These are phyloP conservation scores for Aspergillus leporis DNA, from an alignment of 495 filamentous ascomycete genomes.

Conservation along the genomic window DNA sequence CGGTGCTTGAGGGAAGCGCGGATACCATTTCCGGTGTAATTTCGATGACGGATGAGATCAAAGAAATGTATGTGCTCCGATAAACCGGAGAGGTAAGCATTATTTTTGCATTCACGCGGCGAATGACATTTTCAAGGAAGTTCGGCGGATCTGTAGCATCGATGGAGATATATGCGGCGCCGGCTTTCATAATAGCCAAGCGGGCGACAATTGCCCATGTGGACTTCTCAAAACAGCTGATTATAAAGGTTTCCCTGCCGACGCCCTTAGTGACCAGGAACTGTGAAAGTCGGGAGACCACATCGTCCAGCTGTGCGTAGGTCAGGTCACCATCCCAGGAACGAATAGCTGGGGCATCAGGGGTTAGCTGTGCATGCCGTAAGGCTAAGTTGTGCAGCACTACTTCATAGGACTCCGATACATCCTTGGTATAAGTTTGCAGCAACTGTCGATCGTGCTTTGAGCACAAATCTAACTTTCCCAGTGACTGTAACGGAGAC, in stretches of 20 bases:
- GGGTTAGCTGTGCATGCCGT: not conserved
- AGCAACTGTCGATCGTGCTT: too few species aligned
- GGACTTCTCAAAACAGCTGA: slow-evolving; percentile 32
- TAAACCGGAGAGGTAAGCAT: slow-evolving; percentile 18
- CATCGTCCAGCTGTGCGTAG: slow-evolving; percentile 29
- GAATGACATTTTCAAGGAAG: slow-evolving; percentile 21
- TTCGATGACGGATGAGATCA: slow-evolving; percentile 10
- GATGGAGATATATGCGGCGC: slow-evolving; percentile 50
- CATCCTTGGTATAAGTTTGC: too few species aligned
- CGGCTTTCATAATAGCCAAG: slow-evolving; percentile 35
- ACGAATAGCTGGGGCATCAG: slow-evolving; percentile 5
- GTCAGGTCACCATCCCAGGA: slow-evolving; percentile 38
- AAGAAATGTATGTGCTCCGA: slow-evolving; percentile 8
- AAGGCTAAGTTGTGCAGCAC: too few species aligned
- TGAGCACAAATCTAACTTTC: too few species aligned
- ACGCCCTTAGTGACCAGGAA: slow-evolving; percentile 29
- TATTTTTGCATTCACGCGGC: slow-evolving; percentile 18
- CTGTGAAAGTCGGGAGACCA: slow-evolving; percentile 23
- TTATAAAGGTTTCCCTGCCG: slow-evolving; percentile 25
- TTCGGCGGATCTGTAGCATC: slow-evolving; percentile 49
- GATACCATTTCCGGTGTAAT: slow-evolving; percentile 8
- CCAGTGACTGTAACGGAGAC: too few species aligned
- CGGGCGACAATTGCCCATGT: slow-evolving; percentile 33
- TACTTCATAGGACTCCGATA: too few species aligned
- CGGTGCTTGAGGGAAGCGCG: not conserved